Conservation (phyloP, 805 yeast genomes). For the Saccharomycopsis lassenensis region DNA sequence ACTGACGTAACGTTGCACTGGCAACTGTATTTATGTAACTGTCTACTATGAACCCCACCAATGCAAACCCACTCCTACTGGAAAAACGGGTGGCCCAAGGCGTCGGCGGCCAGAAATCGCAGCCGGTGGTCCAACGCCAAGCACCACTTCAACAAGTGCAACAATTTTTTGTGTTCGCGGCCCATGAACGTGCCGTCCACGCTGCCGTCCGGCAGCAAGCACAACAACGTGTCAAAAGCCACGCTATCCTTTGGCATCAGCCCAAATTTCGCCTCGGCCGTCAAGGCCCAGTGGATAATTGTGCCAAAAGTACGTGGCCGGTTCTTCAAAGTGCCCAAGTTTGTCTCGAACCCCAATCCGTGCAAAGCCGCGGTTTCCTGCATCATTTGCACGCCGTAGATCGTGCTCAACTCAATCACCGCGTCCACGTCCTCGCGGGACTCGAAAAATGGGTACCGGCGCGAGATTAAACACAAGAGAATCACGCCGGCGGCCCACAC, state of each 20-base stretch:
- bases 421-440: slow-evolving; percentile 93
- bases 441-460: slow-evolving; percentile 88
- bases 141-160: slow-evolving; percentile 46
- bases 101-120: slow-evolving; percentile 46
- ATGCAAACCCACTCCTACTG: no score
- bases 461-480: slow-evolving; percentile 59
- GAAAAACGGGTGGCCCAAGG: slow-evolving; percentile 51
- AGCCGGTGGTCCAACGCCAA: slow-evolving; percentile 47
- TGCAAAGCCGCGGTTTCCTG: slow-evolving; percentile 72
- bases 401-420: slow-evolving; percentile 64
- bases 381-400: slow-evolving; percentile 69
- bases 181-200: slow-evolving; percentile 31
- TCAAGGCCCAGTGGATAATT: slow-evolving; percentile 33
- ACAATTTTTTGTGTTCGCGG: slow-evolving; percentile 32
- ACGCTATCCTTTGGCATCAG: slow-evolving; percentile 64
- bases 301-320: slow-evolving; percentile 30
- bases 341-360: slow-evolving; percentile 77
- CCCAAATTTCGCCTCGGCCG: slow-evolving; percentile 39
- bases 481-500: slow-evolving; percentile 92
- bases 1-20: no score
- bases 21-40: no score
- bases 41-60: no score
- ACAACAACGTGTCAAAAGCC: slow-evolving; percentile 50
- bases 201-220: slow-evolving; percentile 29
- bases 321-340: slow-evolving; percentile 38